phyloP scores from a whole-genome alignment of 768 basidiomycete species.

The Pleurotus citrinopileatus region DNA sequence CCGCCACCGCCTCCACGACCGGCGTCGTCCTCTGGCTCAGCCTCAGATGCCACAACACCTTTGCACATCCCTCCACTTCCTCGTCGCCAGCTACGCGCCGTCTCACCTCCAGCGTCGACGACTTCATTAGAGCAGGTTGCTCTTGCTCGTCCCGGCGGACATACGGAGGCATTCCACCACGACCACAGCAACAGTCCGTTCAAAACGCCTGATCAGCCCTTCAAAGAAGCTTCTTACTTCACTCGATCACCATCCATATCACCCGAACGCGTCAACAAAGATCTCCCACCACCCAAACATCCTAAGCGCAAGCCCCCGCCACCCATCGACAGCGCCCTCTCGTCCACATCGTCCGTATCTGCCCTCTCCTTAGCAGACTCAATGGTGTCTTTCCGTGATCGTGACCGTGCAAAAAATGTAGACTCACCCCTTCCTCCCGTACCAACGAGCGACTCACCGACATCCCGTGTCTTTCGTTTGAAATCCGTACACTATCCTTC shows the following conservation, averaged over 20 bases:
- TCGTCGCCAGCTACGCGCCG: slow-evolving; percentile 15
- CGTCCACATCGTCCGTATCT: slow-evolving; percentile 5
- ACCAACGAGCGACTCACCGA: slow-evolving; percentile 27
- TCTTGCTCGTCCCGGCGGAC: slow-evolving; percentile 24
- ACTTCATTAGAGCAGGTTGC: slow-evolving; percentile 48
- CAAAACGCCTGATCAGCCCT: slow-evolving; percentile 12
- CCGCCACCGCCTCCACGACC: not conserved
- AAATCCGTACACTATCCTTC: slow-evolving; percentile 52
- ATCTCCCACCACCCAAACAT: slow-evolving; percentile 15
- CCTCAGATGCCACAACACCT: not conserved
- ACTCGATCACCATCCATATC: not conserved
- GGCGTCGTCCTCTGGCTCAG: slow-evolving; percentile 10
- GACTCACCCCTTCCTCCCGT: slow-evolving; percentile 15
- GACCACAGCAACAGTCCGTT: slow-evolving; percentile 14
- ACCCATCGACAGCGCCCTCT: slow-evolving; percentile 13
- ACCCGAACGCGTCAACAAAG: not conserved
- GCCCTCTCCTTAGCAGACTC: slow-evolving; percentile 3
- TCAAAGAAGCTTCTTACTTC: slow-evolving; percentile 1
- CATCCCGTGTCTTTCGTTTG: slow-evolving; percentile 44
- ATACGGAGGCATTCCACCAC: slow-evolving; percentile 1
- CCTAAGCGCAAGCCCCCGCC: slow-evolving; percentile 12
- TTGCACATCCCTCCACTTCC: slow-evolving; percentile 14
- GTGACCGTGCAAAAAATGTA: slow-evolving; percentile 14
- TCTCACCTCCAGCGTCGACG: slow-evolving; percentile 38
- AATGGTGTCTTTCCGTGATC: slow-evolving; percentile 12